Evolutionary conservation across 306 rosid species (phyloP).

Genomic region (Sesbania bispinosa): DNA sequence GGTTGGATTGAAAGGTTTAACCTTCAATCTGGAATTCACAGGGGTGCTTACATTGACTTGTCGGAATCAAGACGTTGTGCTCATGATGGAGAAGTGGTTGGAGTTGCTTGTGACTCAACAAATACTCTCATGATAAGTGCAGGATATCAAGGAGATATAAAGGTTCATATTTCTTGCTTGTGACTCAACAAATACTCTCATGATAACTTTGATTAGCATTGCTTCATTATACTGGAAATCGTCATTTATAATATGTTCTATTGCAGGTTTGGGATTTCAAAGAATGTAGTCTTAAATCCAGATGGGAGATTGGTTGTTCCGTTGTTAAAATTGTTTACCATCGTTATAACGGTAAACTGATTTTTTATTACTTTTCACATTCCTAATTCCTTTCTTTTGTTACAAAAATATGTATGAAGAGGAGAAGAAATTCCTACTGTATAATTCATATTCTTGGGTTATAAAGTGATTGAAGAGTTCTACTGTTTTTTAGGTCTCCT

Average conservation of each 20-base stretch:
- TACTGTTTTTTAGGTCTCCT: conserved; percentile 67
- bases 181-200: no score
- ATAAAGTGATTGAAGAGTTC: conserved; percentile 8
- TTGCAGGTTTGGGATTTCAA: conserved; percentile 94
- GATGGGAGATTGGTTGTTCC: conserved; percentile 74
- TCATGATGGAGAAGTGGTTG: conserved; percentile 89
- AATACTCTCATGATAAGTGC: conserved; percentile 88
- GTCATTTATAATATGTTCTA: conserved; percentile 12
- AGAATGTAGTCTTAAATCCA: conserved; percentile 56
- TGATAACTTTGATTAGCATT: background rate
- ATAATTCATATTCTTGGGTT: conserved; percentile 4
- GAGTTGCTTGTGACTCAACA: conserved; percentile 94
- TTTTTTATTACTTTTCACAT: background rate
- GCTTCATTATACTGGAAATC: conserved; percentile 16
- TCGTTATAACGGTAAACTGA: conserved; percentile 71
- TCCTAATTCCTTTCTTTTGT: background rate
- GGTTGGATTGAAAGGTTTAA: conserved; percentile 97
- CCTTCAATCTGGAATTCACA: conserved; percentile 88
- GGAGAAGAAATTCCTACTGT: background rate
- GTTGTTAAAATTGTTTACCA: conserved; percentile 73
- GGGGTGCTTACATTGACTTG: conserved; percentile 72
- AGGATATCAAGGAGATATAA: conserved; percentile 88
- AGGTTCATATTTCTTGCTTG: conserved; percentile 42
- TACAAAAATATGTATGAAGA: background rate
- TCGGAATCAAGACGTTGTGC: conserved; percentile 58